Percentiles rank a stretch among this genome's conserved stretches.
phyloP scores from a whole-genome alignment of 306 rosid genomes.

The Fragaria ananassa region DNA sequence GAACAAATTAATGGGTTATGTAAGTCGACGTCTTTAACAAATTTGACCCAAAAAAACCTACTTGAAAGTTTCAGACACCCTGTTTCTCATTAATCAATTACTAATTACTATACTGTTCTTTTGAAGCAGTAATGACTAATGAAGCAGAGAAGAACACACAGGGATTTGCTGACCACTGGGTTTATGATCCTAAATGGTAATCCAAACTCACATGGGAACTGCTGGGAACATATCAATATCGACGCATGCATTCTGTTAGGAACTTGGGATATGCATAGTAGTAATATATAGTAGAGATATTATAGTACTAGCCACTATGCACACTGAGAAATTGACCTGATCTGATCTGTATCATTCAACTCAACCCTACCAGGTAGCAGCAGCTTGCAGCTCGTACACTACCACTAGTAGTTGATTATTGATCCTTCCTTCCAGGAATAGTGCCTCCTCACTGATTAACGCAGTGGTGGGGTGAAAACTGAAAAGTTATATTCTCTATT shows the following conservation, averaged over 20 bases:
- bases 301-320: not conserved
- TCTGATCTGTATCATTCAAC: not conserved
- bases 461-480: conserved; percentile 7
- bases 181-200: conserved; percentile 14
- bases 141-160: no score
- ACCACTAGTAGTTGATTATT: not conserved
- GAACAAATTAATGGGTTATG: no score
- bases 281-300: conserved; percentile 1
- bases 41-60: no score
- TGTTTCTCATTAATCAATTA: no score
- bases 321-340: not conserved
- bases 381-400: not conserved
- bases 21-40: no score
- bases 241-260: not conserved
- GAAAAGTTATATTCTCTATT: not conserved
- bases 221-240: conserved; percentile 21
- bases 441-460: not conserved
- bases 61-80: no score
- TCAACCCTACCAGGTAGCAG: not conserved
- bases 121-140: no score
- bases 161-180: not conserved
- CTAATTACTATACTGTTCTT: no score
- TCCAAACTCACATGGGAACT: conserved; percentile 58
- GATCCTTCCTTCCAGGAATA: not conserved
- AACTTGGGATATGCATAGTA: not conserved